Conservation (phyloP, 164 flowering plant species). For the Euptelea pleiosperma region DNA sequence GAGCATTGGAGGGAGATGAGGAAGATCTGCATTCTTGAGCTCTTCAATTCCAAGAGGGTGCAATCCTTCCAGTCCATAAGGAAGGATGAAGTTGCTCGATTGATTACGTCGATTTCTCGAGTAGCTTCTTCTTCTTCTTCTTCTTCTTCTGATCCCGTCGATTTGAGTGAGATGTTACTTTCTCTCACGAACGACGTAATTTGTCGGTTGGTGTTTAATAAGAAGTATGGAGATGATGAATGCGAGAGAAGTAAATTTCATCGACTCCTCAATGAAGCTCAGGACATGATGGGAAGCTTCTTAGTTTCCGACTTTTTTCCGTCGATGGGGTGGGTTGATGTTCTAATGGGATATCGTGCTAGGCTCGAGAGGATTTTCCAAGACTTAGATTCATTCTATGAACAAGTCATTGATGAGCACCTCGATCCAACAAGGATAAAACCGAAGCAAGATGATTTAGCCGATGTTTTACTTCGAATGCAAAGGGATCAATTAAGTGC, state of each 20-base stretch:
- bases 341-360: conserved; percentile 1
- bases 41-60: conserved; percentile 10
- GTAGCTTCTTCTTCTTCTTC: no score
- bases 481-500: not conserved
- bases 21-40: not conserved
- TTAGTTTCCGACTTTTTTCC: conserved; percentile 13
- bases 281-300: conserved; percentile 1
- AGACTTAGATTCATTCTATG: conserved; percentile 5
- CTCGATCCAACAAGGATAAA: not conserved
- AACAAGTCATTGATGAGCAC: conserved; percentile 5
- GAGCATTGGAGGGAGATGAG: conserved; percentile 11
- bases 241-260: not conserved
- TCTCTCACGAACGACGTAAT: not conserved
- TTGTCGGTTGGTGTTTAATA: conserved; percentile 6
- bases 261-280: not conserved
- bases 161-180: not conserved
- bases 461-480: conserved; percentile 8
- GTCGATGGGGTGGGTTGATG: not conserved
- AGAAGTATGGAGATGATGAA: not conserved
- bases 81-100: conserved; percentile 1
- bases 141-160: not conserved
- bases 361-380: conserved; percentile 2
- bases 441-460: conserved; percentile 1
- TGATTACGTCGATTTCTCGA: not conserved
- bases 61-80: no score